Conservation (phyloP, 2,329 filamentous ascomycete genomes). For the Beauveria scarabaeidicola region DNA sequence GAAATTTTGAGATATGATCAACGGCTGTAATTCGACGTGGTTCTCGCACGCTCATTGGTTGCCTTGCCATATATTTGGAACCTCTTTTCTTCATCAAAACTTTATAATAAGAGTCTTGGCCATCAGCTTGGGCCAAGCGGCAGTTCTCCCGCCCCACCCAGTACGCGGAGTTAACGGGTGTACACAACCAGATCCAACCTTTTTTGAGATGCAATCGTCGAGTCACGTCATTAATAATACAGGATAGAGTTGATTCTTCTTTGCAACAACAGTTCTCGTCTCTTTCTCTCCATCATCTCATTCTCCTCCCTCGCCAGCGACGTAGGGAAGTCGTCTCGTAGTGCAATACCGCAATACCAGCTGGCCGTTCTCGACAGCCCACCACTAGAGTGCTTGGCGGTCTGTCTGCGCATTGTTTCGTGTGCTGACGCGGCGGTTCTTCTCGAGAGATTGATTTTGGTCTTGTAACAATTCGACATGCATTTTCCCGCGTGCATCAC, state of each 20-base stretch:
- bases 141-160: neutral
- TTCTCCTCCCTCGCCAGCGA: neutral
- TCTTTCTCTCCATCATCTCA: neutral
- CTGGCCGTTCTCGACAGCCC: neutral
- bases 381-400: neutral
- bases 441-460: neutral
- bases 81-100: neutral
- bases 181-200: neutral
- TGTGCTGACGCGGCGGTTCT: neutral
- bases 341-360: neutral
- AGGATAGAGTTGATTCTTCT: neutral
- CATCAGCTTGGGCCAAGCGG: neutral
- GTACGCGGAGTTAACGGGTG: conserved; percentile 6
- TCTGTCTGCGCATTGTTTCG: neutral
- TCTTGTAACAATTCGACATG: neutral
- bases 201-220: neutral
- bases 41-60: neutral
- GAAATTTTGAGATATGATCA: neutral
- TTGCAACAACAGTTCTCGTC: neutral
- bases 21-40: neutral
- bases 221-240: conserved; percentile 5
- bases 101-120: neutral
- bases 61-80: neutral
- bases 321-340: neutral
- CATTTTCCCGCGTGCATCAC: neutral